Conservation (phyloP, 1,284 basidiomycete species). For the Trichosporon faecale region DNA sequence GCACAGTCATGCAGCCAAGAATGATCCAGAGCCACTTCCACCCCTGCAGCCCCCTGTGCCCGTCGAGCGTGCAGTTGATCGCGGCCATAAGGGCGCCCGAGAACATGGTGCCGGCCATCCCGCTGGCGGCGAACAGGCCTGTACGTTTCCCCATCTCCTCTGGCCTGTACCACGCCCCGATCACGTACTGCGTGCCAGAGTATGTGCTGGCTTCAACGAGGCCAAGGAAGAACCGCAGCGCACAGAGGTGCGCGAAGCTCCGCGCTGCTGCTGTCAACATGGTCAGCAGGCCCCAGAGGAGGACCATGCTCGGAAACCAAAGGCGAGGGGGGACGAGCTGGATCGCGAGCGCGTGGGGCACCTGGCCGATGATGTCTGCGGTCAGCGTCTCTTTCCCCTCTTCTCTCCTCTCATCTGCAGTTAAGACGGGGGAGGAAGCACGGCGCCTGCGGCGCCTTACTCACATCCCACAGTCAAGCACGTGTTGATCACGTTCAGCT, state of each 20-base stretch:
- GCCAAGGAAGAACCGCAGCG: constrained; percentile 70
- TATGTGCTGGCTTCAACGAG: constrained; percentile 70
- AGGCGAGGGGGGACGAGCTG: background rate
- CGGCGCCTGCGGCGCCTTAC: no score
- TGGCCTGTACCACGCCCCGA: constrained; percentile 54
- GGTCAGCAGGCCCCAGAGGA: constrained; percentile 20
- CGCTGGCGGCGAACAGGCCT: constrained; percentile 15
- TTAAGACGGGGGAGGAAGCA: no score
- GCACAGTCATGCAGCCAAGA: constrained; percentile 21
- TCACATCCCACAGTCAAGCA: constrained; percentile 15
- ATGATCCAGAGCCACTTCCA: constrained; percentile 30
- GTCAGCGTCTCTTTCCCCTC: background rate
- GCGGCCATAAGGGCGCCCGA: constrained; percentile 19
- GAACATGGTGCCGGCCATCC: constrained; percentile 20
- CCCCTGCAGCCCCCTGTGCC: constrained; percentile 30
- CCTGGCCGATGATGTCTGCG: constrained; percentile 9
- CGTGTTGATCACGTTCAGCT: constrained; percentile 7
- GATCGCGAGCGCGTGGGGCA: constrained; percentile 4
- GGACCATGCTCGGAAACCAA: constrained; percentile 7
- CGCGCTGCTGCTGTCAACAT: constrained; percentile 25
- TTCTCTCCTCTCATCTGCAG: no score
- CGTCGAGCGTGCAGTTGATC: constrained; percentile 32
- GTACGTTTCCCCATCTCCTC: constrained; percentile 21
- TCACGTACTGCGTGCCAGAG: constrained; percentile 64
- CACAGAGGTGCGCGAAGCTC: constrained; percentile 58